Percentiles rank a stretch among this genome's conserved stretches.
phyloP scores from a whole-genome alignment of 1,284 basidiomycete genomes.

The Malassezia sp. region DNA sequence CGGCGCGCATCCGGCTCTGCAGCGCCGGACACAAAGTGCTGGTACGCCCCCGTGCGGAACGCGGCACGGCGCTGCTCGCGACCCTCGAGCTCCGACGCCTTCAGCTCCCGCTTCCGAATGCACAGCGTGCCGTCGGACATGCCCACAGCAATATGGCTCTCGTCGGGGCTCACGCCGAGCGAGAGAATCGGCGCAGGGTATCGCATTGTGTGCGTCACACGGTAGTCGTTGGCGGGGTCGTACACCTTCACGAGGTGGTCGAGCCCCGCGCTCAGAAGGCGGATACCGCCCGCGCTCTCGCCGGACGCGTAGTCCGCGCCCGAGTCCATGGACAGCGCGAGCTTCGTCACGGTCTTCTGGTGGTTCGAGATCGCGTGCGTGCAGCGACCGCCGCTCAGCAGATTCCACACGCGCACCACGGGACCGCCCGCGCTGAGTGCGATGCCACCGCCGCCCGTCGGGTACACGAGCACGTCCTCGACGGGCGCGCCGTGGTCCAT shows the following conservation, averaged over 20 bases:
- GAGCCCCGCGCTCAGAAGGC: slow-evolving; percentile 76
- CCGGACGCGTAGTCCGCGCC: slow-evolving; percentile 26
- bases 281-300: slow-evolving; percentile 52
- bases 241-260: slow-evolving; percentile 99
- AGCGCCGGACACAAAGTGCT: slow-evolving; percentile 53
- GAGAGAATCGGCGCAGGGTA: slow-evolving; percentile 86
- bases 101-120: slow-evolving; percentile 55
- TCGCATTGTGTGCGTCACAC: slow-evolving; percentile 95
- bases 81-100: slow-evolving; percentile 55
- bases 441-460: slow-evolving; percentile 62
- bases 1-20: not conserved
- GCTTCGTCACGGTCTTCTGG: slow-evolving; percentile 88
- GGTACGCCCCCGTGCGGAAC: slow-evolving; percentile 57
- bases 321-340: slow-evolving; percentile 48
- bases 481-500: slow-evolving; percentile 56
- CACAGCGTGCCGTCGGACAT: slow-evolving; percentile 87
- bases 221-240: slow-evolving; percentile 60
- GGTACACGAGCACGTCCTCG: slow-evolving; percentile 87
- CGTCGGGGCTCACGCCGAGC: slow-evolving; percentile 89
- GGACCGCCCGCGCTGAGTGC: slow-evolving; percentile 80
- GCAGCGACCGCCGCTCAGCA: slow-evolving; percentile 71
- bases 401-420: slow-evolving; percentile 86
- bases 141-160: slow-evolving; percentile 86
- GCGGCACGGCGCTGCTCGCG: slow-evolving; percentile 50
- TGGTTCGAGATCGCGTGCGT: slow-evolving; percentile 58